Conservation (phyloP, 176 grass and related monocot genomes). For the Hyparrhenia diplandra region DNA sequence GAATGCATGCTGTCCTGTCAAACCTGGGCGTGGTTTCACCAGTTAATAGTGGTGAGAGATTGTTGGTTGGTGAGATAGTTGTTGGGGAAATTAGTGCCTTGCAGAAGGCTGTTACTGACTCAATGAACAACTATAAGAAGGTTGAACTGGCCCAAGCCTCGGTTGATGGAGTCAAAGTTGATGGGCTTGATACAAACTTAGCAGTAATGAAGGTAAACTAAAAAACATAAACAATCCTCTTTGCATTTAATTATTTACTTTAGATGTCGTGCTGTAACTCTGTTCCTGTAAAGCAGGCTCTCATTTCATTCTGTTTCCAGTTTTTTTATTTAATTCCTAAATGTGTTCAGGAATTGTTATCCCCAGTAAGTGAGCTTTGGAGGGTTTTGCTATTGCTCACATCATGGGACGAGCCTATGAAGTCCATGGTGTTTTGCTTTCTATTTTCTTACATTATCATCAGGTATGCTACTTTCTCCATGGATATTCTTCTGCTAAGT, state of each 20-base stretch:
- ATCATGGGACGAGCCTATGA: constrained; percentile 81
- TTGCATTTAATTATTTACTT: background rate
- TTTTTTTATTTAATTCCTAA: background rate
- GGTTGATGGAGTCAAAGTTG: constrained; percentile 94
- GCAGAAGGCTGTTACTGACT: constrained; percentile 71
- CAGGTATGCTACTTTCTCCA: constrained; percentile 44
- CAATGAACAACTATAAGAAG: constrained; percentile 87
- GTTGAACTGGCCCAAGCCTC: constrained; percentile 83
- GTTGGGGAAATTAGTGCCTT: constrained; percentile 84
- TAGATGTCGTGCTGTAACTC: background rate
- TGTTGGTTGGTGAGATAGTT: constrained; percentile 83
- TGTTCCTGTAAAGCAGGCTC: background rate
- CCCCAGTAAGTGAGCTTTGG: constrained; percentile 66
- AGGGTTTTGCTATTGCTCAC: constrained; percentile 60
- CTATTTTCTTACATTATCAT: constrained; percentile 61
- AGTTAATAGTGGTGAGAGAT: constrained; percentile 50
- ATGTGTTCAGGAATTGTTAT: constrained; percentile 66
- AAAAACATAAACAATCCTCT: constrained; percentile 2
- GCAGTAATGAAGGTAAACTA: constrained; percentile 90
- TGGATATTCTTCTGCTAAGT: background rate
- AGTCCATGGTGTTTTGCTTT: constrained; percentile 73
- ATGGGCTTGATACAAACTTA: constrained; percentile 93
- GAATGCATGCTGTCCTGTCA: constrained; percentile 71
- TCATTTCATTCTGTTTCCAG: constrained; percentile 20
- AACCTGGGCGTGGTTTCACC: constrained; percentile 72